Base-by-base conservation (phyloP, 805 yeast genomes). In the Metschnikowia cubensis region DNA sequence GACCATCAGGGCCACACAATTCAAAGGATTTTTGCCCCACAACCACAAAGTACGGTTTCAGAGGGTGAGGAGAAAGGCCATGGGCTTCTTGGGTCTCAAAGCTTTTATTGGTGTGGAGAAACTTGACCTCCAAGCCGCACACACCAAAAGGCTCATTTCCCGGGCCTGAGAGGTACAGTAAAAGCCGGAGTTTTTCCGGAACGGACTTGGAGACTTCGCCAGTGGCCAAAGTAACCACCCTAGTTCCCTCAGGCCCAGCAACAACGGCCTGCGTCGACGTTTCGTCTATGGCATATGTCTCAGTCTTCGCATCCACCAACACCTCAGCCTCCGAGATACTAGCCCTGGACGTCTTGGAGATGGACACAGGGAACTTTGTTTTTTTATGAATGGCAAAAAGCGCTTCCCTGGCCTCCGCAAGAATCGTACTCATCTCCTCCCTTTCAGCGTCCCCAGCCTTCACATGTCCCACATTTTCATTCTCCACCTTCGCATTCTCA, bases 311-410 rank as follows among this genome's bases (percentile, higher is more conserved):
- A 15, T 29, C 33, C 31, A 33, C 38, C 39, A 29, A n/a, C n/a
- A 18, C 43, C 43, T 33, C 29, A 53, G 22, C 53, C 51, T 15
- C 45, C n/a, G 41, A 42, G 31, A 63, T 50, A 3, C 50, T 22
- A 6, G 59, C 50, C 6, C 31, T 20, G n/a, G 56, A 43, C 4
- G 54, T 57, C 14, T 59, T 54, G 3, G 54, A 52, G 6, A 64
- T 46, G 0, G 62, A 56, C 6, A 62, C 54, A 3, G 55, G 36
- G 25, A 64, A 55, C 50, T 71, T 72, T 49, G 59, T 59, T 22
- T 68, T 59, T 53, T 71, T 73, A 53, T 74, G 79, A 17, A 68
- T 40, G 40, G 57, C 62, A 55, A 68, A 71, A 20, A 74, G 60
- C 22, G 60, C 57, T 18, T 65, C 69, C 4, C 75, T 62, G 1